phyloP scores from a whole-genome alignment of 169 alveolate genomes.

The Theileria luwenshuni region DNA sequence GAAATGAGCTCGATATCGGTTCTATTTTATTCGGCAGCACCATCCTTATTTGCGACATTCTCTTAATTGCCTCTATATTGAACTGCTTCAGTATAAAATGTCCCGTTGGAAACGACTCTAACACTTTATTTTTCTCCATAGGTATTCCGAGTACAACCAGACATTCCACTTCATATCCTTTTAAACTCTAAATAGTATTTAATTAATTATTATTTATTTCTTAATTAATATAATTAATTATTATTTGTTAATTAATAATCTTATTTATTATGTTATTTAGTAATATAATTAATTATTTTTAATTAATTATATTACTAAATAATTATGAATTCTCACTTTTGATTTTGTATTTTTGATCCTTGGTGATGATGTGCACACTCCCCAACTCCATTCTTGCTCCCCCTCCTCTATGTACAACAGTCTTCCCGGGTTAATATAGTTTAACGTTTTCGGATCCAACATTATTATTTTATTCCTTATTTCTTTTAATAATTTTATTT shows the following conservation, averaged over 20 bases:
- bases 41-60: conserved; percentile 58
- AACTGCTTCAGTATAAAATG: conserved; percentile 48
- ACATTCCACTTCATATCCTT: not conserved
- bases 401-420: conserved; percentile 45
- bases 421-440: conserved; percentile 50
- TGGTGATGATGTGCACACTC: conserved; percentile 56
- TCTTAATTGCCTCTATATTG: conserved; percentile 50
- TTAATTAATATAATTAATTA: too few relatives aligned
- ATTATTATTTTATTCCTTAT: conserved; percentile 66
- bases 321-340: not conserved
- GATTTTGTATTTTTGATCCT: conserved; percentile 26
- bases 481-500: conserved; percentile 66
- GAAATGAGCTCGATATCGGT: conserved; percentile 25
- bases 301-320: not conserved
- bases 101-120: conserved; percentile 23
- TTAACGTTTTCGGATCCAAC: conserved; percentile 43
- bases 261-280: too few relatives aligned
- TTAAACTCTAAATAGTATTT: not conserved
- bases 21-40: conserved; percentile 39
- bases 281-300: too few relatives aligned
- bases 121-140: conserved; percentile 10
- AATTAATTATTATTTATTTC: too few relatives aligned
- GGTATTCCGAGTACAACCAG: not conserved
- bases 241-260: too few relatives aligned
- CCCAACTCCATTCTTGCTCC: conserved; percentile 68